Percentiles rank a stretch among this genome's conserved stretches.
Conservation (phyloP, 1,284 basidiomycete genomes). For the Fistulina hepatica region DNA sequence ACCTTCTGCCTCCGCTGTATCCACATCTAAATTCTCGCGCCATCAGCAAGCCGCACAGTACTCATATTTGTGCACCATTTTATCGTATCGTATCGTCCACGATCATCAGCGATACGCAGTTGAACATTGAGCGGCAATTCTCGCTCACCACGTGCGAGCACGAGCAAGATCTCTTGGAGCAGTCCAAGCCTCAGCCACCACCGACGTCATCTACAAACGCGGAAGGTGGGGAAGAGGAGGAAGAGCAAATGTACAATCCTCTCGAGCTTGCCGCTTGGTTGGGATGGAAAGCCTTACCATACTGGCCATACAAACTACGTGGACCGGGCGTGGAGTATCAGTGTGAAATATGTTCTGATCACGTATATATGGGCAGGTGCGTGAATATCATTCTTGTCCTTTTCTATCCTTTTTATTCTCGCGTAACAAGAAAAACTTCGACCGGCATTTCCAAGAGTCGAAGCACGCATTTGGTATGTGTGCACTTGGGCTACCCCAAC, state of each 20-base stretch:
- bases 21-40: slow-evolving; percentile 29
- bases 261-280: slow-evolving; percentile 94
- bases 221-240: slow-evolving; percentile 66
- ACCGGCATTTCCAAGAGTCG: slow-evolving; percentile 54
- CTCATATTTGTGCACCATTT: slow-evolving; percentile 58
- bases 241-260: slow-evolving; percentile 95
- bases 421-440: slow-evolving; percentile 10
- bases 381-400: not conserved
- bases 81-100: slow-evolving; percentile 57
- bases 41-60: slow-evolving; percentile 60
- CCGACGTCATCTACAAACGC: slow-evolving; percentile 36
- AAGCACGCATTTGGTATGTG: slow-evolving; percentile 98
- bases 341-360: slow-evolving; percentile 96
- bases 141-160: slow-evolving; percentile 94
- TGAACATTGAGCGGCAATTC: slow-evolving; percentile 92
- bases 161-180: slow-evolving; percentile 85
- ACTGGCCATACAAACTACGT: slow-evolving; percentile 97
- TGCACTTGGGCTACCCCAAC: slow-evolving; percentile 91
- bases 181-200: slow-evolving; percentile 59
- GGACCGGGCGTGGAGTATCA: slow-evolving; percentile 95
- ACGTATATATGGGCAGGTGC: slow-evolving; percentile 94
- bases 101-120: slow-evolving; percentile 80
- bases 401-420: slow-evolving; percentile 8
- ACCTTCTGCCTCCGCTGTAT: slow-evolving; percentile 20
- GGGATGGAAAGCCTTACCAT: slow-evolving; percentile 98